Evolutionary conservation across 169 alveolate genomes (phyloP).

Genomic region (Plasmodium ovale): DNA sequence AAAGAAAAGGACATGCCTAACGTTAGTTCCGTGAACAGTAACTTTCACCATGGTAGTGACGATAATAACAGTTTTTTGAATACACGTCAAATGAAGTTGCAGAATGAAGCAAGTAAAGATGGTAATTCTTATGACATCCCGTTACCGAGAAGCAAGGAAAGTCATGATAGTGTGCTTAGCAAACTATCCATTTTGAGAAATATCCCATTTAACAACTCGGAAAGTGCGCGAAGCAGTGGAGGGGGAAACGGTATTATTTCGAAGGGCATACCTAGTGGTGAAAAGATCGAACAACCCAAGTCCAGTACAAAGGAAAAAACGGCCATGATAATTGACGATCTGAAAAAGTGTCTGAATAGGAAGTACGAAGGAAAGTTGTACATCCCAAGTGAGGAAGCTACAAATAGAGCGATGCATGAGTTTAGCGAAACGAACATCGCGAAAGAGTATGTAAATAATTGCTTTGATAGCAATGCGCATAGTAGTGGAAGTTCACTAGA

Average conservation of each 20-base stretch:
- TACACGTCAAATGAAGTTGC: background rate
- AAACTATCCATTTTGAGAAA: slow-evolving; percentile 22
- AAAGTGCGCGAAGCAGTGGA: no score
- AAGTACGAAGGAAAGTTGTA: slow-evolving; percentile 2
- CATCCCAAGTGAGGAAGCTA: background rate
- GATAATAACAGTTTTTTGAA: slow-evolving; percentile 8
- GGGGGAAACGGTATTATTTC: no score
- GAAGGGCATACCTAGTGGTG: background rate
- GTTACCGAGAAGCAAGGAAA: background rate
- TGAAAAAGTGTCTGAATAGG: slow-evolving; percentile 36
- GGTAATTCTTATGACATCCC: background rate
- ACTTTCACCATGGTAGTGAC: background rate
- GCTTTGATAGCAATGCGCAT: no score
- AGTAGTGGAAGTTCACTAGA: no score
- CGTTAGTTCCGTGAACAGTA: background rate
- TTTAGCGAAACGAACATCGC: no score
- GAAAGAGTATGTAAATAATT: no score
- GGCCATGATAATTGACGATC: slow-evolving; percentile 60
- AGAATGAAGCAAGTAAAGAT: background rate
- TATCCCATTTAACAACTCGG: slow-evolving; percentile 40
- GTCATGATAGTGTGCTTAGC: slow-evolving; percentile 26
- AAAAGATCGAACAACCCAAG: background rate
- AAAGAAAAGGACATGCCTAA: background rate
- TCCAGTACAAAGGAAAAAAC: background rate
- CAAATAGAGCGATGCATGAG: no score